phyloP scores from a whole-genome alignment of 2,329 filamentous ascomycete species.

The Neospermospora avenae region DNA sequence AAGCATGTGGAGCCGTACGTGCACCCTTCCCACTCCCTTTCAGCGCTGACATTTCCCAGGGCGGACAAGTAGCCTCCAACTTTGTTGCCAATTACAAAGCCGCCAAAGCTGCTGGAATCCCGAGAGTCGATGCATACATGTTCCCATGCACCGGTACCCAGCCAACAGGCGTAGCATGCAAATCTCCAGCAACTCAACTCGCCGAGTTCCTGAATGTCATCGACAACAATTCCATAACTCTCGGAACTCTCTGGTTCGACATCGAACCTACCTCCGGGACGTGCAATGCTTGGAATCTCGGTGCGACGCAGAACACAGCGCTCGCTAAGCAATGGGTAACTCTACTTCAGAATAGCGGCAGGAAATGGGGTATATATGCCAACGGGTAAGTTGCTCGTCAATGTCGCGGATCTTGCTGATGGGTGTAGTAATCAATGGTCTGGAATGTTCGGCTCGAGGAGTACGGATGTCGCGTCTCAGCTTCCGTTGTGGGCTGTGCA shows the following conservation, averaged over 20 bases:
- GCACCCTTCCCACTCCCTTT: neutral
- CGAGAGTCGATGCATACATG: conserved; percentile 4
- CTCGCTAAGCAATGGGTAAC: neutral
- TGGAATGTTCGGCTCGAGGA: conserved; percentile 2
- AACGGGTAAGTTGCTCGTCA: neutral
- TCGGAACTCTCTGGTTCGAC: conserved; percentile 5
- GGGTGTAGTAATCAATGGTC: conserved; percentile 2
- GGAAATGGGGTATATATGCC: conserved; percentile 1
- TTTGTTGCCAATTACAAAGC: conserved; percentile 1
- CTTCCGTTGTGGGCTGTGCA: conserved; percentile 3
- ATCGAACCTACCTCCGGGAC: conserved; percentile 4
- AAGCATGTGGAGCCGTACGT: conserved; percentile 1
- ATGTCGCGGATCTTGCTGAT: neutral
- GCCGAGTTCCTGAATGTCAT: neutral
- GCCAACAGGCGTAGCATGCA: conserved; percentile 1
- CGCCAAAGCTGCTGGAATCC: neutral
- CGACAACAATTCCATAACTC: neutral
- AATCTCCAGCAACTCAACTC: conserved; percentile 2
- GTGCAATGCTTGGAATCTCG: conserved; percentile 5
- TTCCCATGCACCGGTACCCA: conserved; percentile 3
- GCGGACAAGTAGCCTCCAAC: neutral
- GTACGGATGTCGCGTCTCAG: neutral
- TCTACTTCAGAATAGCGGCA: neutral
- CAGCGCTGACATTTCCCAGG: neutral
- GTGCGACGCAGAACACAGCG: neutral